phyloP scores from a whole-genome alignment of 2,329 filamentous ascomycete genomes.

The Nemania sp. region DNA sequence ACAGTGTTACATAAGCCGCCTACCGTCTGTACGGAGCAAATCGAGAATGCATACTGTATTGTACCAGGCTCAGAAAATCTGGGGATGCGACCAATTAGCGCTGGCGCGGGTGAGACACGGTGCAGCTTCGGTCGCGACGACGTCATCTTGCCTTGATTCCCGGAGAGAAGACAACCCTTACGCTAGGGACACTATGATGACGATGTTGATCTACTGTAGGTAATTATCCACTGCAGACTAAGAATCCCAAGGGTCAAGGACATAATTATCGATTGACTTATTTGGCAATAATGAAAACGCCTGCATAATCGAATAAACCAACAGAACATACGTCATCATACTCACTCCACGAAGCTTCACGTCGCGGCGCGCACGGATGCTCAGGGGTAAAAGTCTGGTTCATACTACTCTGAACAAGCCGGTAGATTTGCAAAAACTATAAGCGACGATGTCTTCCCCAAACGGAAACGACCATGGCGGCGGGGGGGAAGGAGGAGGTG shows the following conservation, averaged over 20 bases:
- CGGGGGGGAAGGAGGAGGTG: slow-evolving; percentile 11
- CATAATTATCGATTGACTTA: neutral
- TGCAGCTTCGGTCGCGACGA: no score
- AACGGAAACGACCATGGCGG: slow-evolving; percentile 10
- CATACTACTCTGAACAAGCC: no score
- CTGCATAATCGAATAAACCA: neutral
- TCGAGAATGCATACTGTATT: neutral
- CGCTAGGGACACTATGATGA: slow-evolving; percentile 15
- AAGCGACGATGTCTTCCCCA: neutral
- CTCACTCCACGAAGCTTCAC: neutral
- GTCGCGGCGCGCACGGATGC: neutral
- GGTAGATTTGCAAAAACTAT: no score
- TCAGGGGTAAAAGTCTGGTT: neutral
- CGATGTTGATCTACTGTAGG: neutral
- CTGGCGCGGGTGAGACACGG: no score
- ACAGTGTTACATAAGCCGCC: no score
- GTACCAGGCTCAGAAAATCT: neutral
- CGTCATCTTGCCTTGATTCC: slow-evolving; percentile 15
- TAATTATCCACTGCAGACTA: neutral
- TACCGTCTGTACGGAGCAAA: no score
- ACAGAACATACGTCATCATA: slow-evolving; percentile 14
- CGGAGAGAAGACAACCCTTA: slow-evolving; percentile 9
- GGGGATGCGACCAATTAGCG: neutral
- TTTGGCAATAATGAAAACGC: neutral
- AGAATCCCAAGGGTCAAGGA: neutral